These are phyloP conservation scores for Astragalus membranaceus DNA, from an alignment of 306 rosid species.

Conservation along the genomic window DNA sequence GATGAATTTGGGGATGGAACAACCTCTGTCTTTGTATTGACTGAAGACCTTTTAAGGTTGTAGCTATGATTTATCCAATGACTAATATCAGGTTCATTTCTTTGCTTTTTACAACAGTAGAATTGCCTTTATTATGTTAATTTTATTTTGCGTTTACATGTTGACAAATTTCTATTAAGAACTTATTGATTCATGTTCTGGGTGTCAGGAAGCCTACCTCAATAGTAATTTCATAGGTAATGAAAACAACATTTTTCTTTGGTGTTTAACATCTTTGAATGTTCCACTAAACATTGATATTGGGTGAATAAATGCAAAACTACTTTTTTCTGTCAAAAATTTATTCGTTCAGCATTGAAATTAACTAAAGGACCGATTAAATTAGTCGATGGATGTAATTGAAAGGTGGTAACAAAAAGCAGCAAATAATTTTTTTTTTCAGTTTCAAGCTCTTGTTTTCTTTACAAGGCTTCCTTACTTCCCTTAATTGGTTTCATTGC, in stretches of 20 bases:
- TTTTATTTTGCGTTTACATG: neutral
- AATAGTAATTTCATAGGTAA: neutral
- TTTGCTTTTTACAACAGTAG: neutral
- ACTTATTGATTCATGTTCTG: neutral
- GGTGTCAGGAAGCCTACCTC: neutral
- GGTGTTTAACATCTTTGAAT: neutral
- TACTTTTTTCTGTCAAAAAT: neutral
- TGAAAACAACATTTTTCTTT: neutral
- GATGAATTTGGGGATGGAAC: too few species aligned
- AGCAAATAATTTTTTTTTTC: neutral
- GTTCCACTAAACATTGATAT: neutral
- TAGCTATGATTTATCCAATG: constrained; percentile 77
- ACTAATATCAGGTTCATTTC: constrained; percentile 69
- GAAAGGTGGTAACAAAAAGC: neutral
- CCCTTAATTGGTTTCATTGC: neutral
- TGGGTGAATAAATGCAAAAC: neutral
- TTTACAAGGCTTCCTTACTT: neutral
- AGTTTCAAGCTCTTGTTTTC: neutral
- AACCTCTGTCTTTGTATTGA: too few species aligned
- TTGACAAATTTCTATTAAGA: neutral
- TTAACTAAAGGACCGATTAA: neutral
- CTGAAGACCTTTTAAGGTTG: too few species aligned
- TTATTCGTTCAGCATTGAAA: neutral
- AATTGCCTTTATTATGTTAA: neutral
- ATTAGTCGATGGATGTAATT: neutral